Evolutionary conservation across 1,139 yeast genomes (phyloP).

Genomic region (Eremothecium cymbalariae): DNA sequence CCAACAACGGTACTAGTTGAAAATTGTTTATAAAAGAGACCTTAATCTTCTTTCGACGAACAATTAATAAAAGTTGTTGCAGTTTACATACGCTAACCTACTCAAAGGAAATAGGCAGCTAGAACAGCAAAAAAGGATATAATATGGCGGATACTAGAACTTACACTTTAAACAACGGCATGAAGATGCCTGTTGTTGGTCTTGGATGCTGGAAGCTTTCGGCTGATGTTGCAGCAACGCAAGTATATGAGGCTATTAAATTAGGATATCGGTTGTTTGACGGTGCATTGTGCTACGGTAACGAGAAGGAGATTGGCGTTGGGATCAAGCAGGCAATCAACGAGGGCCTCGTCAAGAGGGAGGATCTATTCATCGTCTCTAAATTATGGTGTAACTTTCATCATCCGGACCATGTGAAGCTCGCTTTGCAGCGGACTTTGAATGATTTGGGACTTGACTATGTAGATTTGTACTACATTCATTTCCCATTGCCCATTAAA

Average conservation of each 20-base stretch:
- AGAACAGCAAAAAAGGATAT: conserved; percentile 1
- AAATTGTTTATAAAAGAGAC: background rate
- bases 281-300: conserved; percentile 74
- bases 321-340: conserved; percentile 57
- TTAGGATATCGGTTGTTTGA: conserved; percentile 68
- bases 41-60: background rate
- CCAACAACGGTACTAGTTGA: too few species aligned
- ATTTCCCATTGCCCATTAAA: conserved; percentile 72
- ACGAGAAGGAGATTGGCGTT: conserved; percentile 64
- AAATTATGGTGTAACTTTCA: conserved; percentile 68
- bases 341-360: conserved; percentile 62
- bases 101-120: background rate
- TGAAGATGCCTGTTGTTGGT: conserved; percentile 56
- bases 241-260: conserved; percentile 58
- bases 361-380: conserved; percentile 66
- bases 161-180: conserved; percentile 51
- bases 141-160: conserved; percentile 17
- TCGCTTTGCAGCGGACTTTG: conserved; percentile 56
- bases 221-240: conserved; percentile 47
- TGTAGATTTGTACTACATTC: conserved; percentile 67
- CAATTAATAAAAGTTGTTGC: background rate
- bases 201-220: conserved; percentile 65
- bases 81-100: background rate
- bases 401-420: conserved; percentile 42
- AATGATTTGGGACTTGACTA: conserved; percentile 59